A percentile compares a stretch with the other conserved stretches of the same genome.
Evolutionary conservation across 495 filamentous ascomycete species (phyloP).

Genomic region (Aspergillus heteromorphus): DNA sequence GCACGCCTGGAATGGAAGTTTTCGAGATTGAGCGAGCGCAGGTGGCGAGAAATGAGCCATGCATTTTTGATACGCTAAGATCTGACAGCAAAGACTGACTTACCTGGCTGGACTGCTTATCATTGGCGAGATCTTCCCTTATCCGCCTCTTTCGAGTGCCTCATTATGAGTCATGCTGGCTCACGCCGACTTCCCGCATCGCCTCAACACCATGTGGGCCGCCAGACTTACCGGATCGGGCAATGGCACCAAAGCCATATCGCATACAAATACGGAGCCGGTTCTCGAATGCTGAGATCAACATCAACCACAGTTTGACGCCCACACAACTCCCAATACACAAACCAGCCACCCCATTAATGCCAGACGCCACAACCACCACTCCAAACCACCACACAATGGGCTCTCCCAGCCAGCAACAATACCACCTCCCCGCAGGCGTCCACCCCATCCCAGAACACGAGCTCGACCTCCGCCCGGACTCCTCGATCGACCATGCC

Average conservation of each 20-base stretch:
- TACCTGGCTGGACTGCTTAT: not conserved
- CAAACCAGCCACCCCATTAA: not conserved
- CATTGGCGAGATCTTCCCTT: not conserved
- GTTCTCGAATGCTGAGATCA: not conserved
- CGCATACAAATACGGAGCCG: not conserved
- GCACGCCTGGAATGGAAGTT: not conserved
- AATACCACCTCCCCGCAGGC: not conserved
- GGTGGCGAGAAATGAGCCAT: not conserved
- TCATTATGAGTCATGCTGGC: not conserved
- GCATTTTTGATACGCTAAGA: not conserved
- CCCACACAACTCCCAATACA: not conserved
- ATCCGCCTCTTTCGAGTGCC: too few relatives aligned
- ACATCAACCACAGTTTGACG: not conserved
- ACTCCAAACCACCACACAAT: not conserved
- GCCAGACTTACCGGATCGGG: not conserved
- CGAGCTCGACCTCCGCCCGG: slow-evolving; percentile 36
- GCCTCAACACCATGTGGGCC: not conserved
- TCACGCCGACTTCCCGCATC: not conserved
- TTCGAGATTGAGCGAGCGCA: too few relatives aligned
- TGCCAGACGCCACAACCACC: not conserved
- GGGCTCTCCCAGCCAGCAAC: not conserved
- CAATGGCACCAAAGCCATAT: not conserved
- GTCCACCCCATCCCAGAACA: not conserved
- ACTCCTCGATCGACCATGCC: slow-evolving; percentile 40
- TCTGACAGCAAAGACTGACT: not conserved